A percentile compares a stretch with the other conserved stretches of the same genome.
phyloP scores from a whole-genome alignment of 495 filamentous ascomycete species.

The Xylaria flabelliformis region DNA sequence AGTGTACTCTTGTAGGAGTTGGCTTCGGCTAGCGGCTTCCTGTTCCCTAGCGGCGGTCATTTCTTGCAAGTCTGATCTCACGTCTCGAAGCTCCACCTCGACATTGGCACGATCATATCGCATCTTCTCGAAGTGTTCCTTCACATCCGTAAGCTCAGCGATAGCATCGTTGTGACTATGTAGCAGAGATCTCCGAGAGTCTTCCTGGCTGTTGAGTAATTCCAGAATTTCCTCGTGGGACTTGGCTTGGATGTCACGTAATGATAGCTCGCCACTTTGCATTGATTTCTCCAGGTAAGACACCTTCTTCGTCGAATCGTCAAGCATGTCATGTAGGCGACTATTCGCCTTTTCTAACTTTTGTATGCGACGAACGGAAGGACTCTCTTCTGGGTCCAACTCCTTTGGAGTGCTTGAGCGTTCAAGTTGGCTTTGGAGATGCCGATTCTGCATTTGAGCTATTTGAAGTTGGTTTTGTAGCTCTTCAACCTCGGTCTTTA shows the following conservation, averaged over 20 bases:
- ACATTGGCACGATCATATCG: constrained; percentile 77
- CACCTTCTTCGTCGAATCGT: constrained; percentile 93
- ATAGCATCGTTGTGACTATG: constrained; percentile 86
- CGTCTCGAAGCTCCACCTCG: constrained; percentile 91
- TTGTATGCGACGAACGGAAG: constrained; percentile 80
- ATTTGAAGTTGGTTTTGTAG: constrained; percentile 95
- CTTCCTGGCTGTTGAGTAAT: constrained; percentile 91
- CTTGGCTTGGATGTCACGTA: constrained; percentile 90
- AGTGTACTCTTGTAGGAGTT: constrained; percentile 89
- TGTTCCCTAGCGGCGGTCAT: constrained; percentile 78
- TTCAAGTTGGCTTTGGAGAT: constrained; percentile 88
- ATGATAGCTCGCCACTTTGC: constrained; percentile 83
- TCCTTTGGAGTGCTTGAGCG: constrained; percentile 62
- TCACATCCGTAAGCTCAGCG: constrained; percentile 82
- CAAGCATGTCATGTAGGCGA: constrained; percentile 91
- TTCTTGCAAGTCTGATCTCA: constrained; percentile 82
- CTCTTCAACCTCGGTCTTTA: constrained; percentile 89
- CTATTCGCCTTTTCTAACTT: constrained; percentile 93
- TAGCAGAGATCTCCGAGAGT: constrained; percentile 80
- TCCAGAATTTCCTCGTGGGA: constrained; percentile 96
- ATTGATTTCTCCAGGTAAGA: constrained; percentile 88
- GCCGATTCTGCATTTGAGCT: constrained; percentile 93
- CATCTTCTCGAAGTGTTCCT: constrained; percentile 82
- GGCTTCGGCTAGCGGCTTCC: constrained; percentile 79
- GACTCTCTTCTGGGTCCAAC: constrained; percentile 77